phyloP scores from a whole-genome alignment of 352 stramenopile genomes.

The Globisporangium canariense region DNA sequence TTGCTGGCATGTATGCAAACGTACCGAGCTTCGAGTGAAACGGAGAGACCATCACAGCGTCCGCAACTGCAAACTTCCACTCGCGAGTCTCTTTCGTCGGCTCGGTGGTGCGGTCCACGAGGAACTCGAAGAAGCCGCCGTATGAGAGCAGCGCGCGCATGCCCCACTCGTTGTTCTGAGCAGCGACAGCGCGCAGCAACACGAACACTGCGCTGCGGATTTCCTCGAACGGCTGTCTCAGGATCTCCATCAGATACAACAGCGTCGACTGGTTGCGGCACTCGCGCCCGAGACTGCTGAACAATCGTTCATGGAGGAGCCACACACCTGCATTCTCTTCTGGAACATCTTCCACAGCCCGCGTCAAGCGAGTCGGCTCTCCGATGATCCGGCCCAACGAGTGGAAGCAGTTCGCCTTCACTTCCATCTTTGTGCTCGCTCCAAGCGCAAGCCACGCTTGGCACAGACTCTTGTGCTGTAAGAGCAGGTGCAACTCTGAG shows the following conservation, averaged over 20 bases:
- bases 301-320: constrained; percentile 62
- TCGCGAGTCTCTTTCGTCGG: constrained; percentile 81
- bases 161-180: constrained; percentile 79
- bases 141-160: constrained; percentile 63
- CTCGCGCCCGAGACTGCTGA: constrained; percentile 55
- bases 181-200: constrained; percentile 72
- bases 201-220: constrained; percentile 72
- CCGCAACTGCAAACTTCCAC: constrained; percentile 88
- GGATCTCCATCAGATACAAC: constrained; percentile 62
- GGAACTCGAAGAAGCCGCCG: constrained; percentile 83
- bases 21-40: constrained; percentile 58
- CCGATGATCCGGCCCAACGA: constrained; percentile 57
- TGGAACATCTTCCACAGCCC: constrained; percentile 29
- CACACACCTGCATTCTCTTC: constrained; percentile 63
- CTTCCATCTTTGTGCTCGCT: constrained; percentile 56
- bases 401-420: constrained; percentile 78
- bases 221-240: constrained; percentile 84
- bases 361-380: constrained; percentile 40
- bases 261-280: constrained; percentile 55
- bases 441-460: constrained; percentile 55
- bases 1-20: constrained; percentile 6
- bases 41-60: constrained; percentile 65
- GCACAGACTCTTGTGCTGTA: constrained; percentile 69
- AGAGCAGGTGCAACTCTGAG: constrained; percentile 62
- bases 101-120: constrained; percentile 78